Base-by-base conservation (phyloP, 176 grass and related monocot genomes). In the Avena eriantha region DNA sequence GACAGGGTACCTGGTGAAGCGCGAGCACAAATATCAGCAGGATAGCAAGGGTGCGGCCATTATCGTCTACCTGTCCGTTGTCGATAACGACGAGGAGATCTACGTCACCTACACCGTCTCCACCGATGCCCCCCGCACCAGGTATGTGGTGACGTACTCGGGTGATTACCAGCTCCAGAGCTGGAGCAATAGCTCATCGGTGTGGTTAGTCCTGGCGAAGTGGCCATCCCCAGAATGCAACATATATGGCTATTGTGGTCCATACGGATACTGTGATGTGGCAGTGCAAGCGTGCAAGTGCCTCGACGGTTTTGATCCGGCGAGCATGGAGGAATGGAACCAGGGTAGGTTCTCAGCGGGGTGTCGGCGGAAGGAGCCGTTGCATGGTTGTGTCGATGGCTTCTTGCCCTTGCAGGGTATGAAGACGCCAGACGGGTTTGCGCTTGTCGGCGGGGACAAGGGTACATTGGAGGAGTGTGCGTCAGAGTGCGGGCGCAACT, bases 261-360 rank as follows among this genome's bases (percentile, higher is more conserved):
- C 73, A 3, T 77, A 56, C 41, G 86, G 88, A 4, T 93, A 77
- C 77, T 93, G 92, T 10, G 83, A 91, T 24, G 1, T 0, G 29
- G 72, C 73, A 17, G 18, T 6, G 35, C 36, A 36, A 24, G 64
- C 86, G 19, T 93, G 92, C 76, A 81, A 66, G 1, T 93, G 92
- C 66, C 72, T 91, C 2, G 59, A 89, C 1, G 86, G 89, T 7
- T 91, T 93, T 46, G 79, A 77, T 68, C 89, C 89, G 0, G 39
- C 4, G 45, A n/a, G 24, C 50, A 36, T 0, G 2, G 49, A 11
- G 7, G 83, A 85, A 1, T 89, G 88, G 88, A 76, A 4, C 18
- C 13, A 0, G 8, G 83, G 89, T 2, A 54, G n/a, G 0, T 86
- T 83, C 76, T 45, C 45, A 2, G 7, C 0, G 0, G 92, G 92